Base-by-base conservation (phyloP, 2,329 filamentous ascomycete genomes). In the Pseudogymnoascus sp. region DNA sequence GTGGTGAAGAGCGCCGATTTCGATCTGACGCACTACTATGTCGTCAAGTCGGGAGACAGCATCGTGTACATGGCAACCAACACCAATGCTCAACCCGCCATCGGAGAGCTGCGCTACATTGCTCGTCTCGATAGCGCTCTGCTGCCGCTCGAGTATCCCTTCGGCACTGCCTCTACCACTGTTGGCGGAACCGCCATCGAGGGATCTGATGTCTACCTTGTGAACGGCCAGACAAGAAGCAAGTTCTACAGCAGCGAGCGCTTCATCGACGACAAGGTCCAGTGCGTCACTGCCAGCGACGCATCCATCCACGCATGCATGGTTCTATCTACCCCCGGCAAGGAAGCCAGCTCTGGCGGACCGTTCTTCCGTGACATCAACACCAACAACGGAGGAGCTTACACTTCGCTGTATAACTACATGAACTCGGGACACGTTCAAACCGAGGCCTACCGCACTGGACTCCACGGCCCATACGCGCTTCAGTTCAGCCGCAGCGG, bases 231-330 rank as follows among this genome's bases (percentile, higher is more conserved):
- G 71, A 89, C 86, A 0, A 81, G 86, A 40, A 85, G 82, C 74
- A 89, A 89, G 73, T 89, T 89, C 77, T 89, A 87, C 75, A 87
- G 84, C 1, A 85, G 83, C 64, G 78, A 87, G 66, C 80, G 86
- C n/a, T 89, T 88, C 74, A 88, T 89, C 70, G 87, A 89, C 71
- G 85, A 88, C 68, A 77, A 83, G 49, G 79, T 82, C 25, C 85
- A 87, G 71, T 89, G 86, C 72, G 82, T 86, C 38, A 80, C 79
- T 64, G 81, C 82, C 21, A 77, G 76, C 64, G 46, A 56, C 12
- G 25, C 46, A n/a, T 68, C 74, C 25, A 79, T 83, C 38, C 83
- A 86, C 67, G 85, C 84, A 9, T 89, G 86, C 73, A 83, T 88
- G 73, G 76, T 87, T 62, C 79, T 82, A 60, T 81, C 81, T 42